Evolutionary conservation across 768 basidiomycete genomes (phyloP), one percentile per base, ranked within the genome.

Genomic region (Lanmaoa rubissima): DNA sequence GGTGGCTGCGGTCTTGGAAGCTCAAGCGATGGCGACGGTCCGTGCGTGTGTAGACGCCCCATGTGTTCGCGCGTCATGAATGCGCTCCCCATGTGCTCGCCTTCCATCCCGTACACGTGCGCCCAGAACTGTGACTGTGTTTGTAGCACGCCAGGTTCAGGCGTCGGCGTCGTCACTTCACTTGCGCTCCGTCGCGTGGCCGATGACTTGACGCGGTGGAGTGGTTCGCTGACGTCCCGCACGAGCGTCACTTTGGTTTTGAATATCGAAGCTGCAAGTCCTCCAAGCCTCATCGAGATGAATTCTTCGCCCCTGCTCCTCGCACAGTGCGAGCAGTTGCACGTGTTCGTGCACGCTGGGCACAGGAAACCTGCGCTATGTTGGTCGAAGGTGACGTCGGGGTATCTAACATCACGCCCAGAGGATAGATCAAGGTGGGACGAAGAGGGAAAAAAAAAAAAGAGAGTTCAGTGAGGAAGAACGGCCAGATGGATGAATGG

Each of bases 251-350:
- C 58, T 14, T 59, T 67, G 24, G 61, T 38, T 11, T 64, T 70
- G 38, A 64, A 48, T 3, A 69, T 26, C 3, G 64, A 56, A 1
- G 64, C 35, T 6, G 66, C 70, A 10, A 65, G 59, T 14, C 67
- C 67, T 4, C 59, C 67, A 1, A 59, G 59, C 43, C 68, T 60
- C 60, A 68, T 67, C 9, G 74, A 68, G 11, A 81, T 54, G 55
- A 81, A 83, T 12, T 65, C 59, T 49, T 81, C 83, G 6, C 82
- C 81, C 6, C 83, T 75, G 55, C 59, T 74, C 28, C 65, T 58
- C 14, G 76, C 71, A 60, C 82, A 84, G 0, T 6, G 0, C 12
- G 79, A 77, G 63, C 83, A 85, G 44, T 78, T 81, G 66, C 83
- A 85, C 12, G 58, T 75, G 12, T 69, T 61, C 4, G 64, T 61